These are phyloP conservation scores for Phytomonas francai DNA, from an alignment of 208 protist species.

Conservation along the genomic window DNA sequence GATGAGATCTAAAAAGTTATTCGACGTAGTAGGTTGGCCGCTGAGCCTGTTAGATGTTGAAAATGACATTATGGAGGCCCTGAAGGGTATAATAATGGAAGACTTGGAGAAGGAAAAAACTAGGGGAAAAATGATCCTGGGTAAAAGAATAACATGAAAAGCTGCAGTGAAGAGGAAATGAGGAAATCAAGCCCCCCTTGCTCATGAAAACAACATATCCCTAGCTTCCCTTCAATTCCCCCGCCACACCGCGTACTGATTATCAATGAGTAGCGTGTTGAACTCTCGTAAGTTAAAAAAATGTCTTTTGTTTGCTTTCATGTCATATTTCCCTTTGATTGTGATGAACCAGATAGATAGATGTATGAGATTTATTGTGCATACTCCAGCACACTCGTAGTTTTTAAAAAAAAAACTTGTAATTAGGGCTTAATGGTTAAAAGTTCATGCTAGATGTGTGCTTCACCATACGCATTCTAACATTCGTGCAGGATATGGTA, in stretches of 20 bases:
- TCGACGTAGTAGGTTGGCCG: not conserved
- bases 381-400: not conserved
- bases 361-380: not conserved
- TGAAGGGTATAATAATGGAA: not conserved
- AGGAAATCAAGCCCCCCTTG: not conserved
- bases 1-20: slow-evolving; percentile 5
- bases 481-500: not conserved
- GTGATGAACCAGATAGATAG: not conserved
- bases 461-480: not conserved
- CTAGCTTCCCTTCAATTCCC: not conserved
- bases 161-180: not conserved
- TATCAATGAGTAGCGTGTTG: not conserved
- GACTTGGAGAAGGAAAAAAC: not conserved
- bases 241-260: not conserved
- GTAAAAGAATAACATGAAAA: not conserved
- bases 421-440: not conserved
- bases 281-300: not conserved
- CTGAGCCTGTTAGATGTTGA: not conserved
- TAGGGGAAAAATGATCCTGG: not conserved
- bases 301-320: slow-evolving; percentile 9
- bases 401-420: not conserved
- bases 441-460: not conserved
- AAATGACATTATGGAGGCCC: not conserved
- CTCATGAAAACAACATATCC: not conserved
- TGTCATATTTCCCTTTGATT: slow-evolving; percentile 3